Conservation (phyloP, 805 yeast genomes). For the Nakazawaea ambrosiae region DNA sequence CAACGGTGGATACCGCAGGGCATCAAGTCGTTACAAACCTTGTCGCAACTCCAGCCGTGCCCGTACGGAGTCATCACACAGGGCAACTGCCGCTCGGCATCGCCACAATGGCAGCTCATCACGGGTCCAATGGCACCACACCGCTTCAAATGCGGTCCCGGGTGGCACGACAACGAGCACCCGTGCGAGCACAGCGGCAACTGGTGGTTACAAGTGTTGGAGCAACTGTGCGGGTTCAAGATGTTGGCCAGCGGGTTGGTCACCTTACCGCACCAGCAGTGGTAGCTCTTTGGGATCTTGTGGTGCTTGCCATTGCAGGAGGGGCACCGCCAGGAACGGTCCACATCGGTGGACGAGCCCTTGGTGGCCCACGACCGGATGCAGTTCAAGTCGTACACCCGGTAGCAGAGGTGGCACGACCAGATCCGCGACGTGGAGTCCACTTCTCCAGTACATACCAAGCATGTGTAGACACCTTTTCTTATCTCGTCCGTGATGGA, state of each 20-base stretch:
- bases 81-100: constrained; percentile 55
- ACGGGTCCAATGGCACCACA: constrained; percentile 78
- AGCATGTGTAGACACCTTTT: constrained; percentile 70
- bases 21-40: constrained; percentile 50
- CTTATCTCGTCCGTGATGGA: constrained; percentile 52
- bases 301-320: constrained; percentile 51
- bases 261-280: constrained; percentile 87
- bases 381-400: constrained; percentile 85
- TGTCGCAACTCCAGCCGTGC: constrained; percentile 61
- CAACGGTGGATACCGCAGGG: constrained; percentile 75
- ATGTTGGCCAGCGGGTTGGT: constrained; percentile 55
- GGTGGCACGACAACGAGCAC: constrained; percentile 75
- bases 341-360: constrained; percentile 56
- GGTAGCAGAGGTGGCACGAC: constrained; percentile 70
- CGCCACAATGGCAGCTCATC: constrained; percentile 71
- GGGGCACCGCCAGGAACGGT: constrained; percentile 80
- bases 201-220: constrained; percentile 65
- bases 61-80: constrained; percentile 65
- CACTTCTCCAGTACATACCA: constrained; percentile 83
- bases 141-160: constrained; percentile 73
- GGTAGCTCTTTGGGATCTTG: constrained; percentile 47
- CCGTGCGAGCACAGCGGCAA: constrained; percentile 60
- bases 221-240: constrained; percentile 79
- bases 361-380: constrained; percentile 80
- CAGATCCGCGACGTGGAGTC: constrained; percentile 61